Evolutionary conservation across 164 flowering plant species (phyloP), one percentile per base, ranked within the genome.

Genomic region (Liriodendron chinense): DNA sequence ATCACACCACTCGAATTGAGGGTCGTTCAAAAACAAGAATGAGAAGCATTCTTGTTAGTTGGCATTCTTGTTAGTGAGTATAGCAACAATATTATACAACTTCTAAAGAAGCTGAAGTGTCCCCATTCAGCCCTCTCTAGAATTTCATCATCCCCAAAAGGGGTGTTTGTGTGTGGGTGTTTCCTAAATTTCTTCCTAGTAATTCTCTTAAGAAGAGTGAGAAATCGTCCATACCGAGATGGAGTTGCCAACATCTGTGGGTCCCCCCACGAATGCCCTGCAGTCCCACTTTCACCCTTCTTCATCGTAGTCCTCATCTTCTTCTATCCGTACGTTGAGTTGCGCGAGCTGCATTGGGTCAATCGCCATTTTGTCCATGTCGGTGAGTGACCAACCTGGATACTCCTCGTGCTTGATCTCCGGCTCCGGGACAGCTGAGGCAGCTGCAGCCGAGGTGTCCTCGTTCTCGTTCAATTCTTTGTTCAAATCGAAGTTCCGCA

Each of bases 281-380:
- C 47, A 24, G 57, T 62, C 23, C 10, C 68, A 12, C 2, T 57
- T n/a, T 83, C 80, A 93, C 72, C 87, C 93, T 82, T 94, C 98
- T 73, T 91, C 98, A 70, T 94, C 94, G 65, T 94, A 89, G 77
- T 94, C 94, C 28, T 94, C 98, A 1, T 94, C 96, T 80, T 94
- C 97, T 21, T 89, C 97, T 66, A 89, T 8, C 66, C 83, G 85
- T 53, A 81, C 80, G 49, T 85, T 78, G 14, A 91, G 78, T 16
- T 82, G 85, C 20, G 90, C 94, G 61, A 91, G 84, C 79, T 92
- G 94, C 71, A 88, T 76, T 23, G 94, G 94, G 69, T 91, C 97
- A 20, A 94, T 86, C n/a, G 85, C 84, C 86, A 91, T 93, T 65
- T 85, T 82, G 72, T 90, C 93, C 77, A 94, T 77, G 14, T 89